Evolutionary conservation across 352 stramenopile genomes (phyloP).

Genomic region (Thalassiosira livingstoniorum): DNA sequence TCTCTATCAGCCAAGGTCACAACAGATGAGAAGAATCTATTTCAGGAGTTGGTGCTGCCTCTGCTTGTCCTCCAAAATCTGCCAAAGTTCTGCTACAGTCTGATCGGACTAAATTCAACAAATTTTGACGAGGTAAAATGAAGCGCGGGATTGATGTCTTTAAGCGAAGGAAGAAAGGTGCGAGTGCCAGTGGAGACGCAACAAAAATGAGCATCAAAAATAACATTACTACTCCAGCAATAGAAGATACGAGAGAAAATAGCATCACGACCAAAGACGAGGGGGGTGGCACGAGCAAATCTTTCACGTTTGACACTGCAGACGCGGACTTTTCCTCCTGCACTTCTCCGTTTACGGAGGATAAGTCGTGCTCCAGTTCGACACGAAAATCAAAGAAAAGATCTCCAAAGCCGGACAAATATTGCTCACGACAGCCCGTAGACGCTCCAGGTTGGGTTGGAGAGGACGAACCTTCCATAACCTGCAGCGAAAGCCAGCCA

Average conservation of each 20-base stretch:
- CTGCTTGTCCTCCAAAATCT: too few species aligned
- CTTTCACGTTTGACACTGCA: slow-evolving; percentile 8
- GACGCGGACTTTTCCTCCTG: background rate
- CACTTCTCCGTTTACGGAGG: background rate
- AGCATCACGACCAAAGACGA: background rate
- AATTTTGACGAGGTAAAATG: too few species aligned
- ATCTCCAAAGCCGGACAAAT: background rate
- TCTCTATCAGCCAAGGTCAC: too few species aligned
- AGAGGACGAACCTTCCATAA: background rate
- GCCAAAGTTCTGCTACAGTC: too few species aligned
- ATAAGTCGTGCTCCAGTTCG: background rate
- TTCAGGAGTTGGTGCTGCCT: too few species aligned
- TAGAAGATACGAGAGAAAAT: background rate
- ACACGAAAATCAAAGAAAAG: background rate
- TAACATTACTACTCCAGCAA: background rate
- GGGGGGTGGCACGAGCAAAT: background rate
- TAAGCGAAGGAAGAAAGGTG: slow-evolving; percentile 13
- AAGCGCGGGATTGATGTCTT: slow-evolving; percentile 6
- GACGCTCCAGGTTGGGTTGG: slow-evolving; percentile 43
- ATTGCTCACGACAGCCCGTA: background rate
- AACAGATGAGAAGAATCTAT: too few species aligned
- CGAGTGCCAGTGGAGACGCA: background rate
- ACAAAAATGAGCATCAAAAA: background rate
- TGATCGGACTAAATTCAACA: too few species aligned
- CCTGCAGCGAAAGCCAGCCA: background rate